Percentiles rank a stretch among this genome's conserved stretches.
Conservation (phyloP, 352 stramenopile species). For the Globisporangium ultimum region DNA sequence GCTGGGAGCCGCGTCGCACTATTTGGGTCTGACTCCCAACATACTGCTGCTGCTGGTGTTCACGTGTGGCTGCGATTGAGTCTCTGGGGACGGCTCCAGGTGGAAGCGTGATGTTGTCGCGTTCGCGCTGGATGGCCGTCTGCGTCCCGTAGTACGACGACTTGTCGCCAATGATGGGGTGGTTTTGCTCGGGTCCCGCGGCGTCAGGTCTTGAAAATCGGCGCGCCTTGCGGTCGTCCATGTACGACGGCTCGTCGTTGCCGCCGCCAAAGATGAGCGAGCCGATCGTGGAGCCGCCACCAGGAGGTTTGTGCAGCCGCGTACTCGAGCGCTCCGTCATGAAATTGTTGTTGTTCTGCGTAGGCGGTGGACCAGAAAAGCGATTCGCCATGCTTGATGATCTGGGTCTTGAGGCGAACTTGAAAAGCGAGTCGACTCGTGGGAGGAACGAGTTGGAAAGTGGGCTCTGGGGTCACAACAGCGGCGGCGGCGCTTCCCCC, state of each 20-base stretch:
- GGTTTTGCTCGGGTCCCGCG: conserved; percentile 30
- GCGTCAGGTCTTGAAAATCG: conserved; percentile 23
- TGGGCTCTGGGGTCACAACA: neutral
- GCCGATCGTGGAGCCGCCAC: conserved; percentile 38
- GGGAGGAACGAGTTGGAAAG: conserved; percentile 5
- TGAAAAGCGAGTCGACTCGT: neutral
- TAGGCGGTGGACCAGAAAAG: conserved; percentile 15
- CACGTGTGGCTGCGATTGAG: conserved; percentile 16
- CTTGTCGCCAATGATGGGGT: conserved; percentile 25
- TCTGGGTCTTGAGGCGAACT: neutral
- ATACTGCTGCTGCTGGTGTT: conserved; percentile 18
- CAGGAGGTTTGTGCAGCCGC: conserved; percentile 42
- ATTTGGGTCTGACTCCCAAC: conserved; percentile 2
- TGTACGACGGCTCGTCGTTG: conserved; percentile 32
- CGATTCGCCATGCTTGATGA: conserved; percentile 20
- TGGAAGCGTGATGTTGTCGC: conserved; percentile 35
- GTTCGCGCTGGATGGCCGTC: conserved; percentile 29
- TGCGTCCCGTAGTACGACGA: conserved; percentile 41
- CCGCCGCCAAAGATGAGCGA: conserved; percentile 45
- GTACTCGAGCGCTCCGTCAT: conserved; percentile 41
- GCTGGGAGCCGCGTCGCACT: conserved; percentile 8
- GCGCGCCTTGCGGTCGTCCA: conserved; percentile 53
- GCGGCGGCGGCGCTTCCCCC: no score
- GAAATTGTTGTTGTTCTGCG: conserved; percentile 50
- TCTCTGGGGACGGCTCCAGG: conserved; percentile 36